Base-by-base conservation (phyloP, 177 flowering plant species). In the Vitis hybrid region DNA sequence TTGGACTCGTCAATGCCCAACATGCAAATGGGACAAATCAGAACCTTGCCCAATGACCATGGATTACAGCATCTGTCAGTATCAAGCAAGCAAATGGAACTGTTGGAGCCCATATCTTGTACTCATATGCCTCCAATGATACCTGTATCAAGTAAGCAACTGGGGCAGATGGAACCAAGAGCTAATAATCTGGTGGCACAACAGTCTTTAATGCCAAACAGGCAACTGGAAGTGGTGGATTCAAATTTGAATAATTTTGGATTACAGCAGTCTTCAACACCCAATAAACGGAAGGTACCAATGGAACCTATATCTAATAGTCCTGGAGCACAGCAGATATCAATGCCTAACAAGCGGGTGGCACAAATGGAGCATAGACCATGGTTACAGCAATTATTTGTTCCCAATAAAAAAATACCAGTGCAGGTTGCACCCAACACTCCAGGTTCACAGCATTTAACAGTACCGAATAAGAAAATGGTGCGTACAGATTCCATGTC, bases 251-350 rank as follows among this genome's bases (percentile, higher is more conserved):
- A 62, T 63, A 69, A 58, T 67, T 12, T 63, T 12, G 73, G 54
- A 10, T 48, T 72, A 15, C 75, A 69, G 66, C 80, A 74, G 51
- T 24, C 79, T 13, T 67, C 76, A 11, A 6, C 62, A 54, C 66
- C 81, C 27, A 73, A 50, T 35, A 87, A 83, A 79, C 81, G 86
- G 2, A 81, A 78, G 62, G 75, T 78, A 57, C 79, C 81, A 2
- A 61, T 75, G 69, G 86, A 76, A 32, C 52, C 75, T 8, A 4
- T 65, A 16, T 59, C 72, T 30, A 48, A 18, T 52, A 62, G 66
- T 16, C 61, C 62, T 64, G 65, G 56, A 11, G 40, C 63, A 7
- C 74, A 75, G 54, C 78, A 72, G 52, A 35, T 68, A 1, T 60
- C 70, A 64, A 9, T 73, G 58, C 72, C 83, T 46, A 79, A 75